A percentile compares a stretch with the other conserved stretches of the same genome.
Conservation (phyloP, 2,329 filamentous ascomycete genomes). For the Trichoderma koningiopsis region DNA sequence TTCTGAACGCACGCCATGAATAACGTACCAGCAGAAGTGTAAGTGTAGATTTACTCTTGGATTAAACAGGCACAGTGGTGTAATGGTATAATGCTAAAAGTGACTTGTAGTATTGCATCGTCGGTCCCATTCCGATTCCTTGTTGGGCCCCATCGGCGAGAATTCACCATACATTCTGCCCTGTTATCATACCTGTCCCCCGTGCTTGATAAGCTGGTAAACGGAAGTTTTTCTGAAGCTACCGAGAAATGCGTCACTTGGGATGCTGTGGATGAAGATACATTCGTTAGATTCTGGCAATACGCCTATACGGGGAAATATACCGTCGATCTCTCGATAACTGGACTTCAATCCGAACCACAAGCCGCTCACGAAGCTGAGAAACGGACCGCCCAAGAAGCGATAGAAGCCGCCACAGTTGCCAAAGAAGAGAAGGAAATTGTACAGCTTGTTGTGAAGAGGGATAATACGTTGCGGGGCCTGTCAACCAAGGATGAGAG, state of each 20-base stretch:
- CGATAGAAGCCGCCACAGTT: neutral
- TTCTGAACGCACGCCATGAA: neutral
- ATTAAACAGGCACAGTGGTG: neutral
- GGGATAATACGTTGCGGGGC: neutral
- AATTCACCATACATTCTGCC: slow-evolving; percentile 27
- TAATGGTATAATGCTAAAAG: no score
- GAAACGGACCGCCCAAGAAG: neutral
- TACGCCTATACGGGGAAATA: slow-evolving; percentile 28
- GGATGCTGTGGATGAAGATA: slow-evolving; percentile 24
- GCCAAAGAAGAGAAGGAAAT: neutral
- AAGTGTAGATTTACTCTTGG: neutral
- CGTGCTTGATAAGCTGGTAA: slow-evolving; percentile 22
- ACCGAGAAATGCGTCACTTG: slow-evolving; percentile 23
- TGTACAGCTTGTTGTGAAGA: neutral
- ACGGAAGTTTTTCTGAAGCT: slow-evolving; percentile 25
- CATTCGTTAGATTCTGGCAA: slow-evolving; percentile 27
- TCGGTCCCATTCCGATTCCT: slow-evolving; percentile 25
- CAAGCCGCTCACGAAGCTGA: neutral
- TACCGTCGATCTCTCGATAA: neutral
- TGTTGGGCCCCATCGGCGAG: slow-evolving; percentile 22
- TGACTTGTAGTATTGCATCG: neutral
- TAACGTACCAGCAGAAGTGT: neutral
- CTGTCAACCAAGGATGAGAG: neutral
- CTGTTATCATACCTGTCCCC: slow-evolving; percentile 26
- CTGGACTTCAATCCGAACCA: neutral